Evolutionary conservation across 176 grass and related monocot genomes (phyloP).

Genomic region (Pontederia paniculata): DNA sequence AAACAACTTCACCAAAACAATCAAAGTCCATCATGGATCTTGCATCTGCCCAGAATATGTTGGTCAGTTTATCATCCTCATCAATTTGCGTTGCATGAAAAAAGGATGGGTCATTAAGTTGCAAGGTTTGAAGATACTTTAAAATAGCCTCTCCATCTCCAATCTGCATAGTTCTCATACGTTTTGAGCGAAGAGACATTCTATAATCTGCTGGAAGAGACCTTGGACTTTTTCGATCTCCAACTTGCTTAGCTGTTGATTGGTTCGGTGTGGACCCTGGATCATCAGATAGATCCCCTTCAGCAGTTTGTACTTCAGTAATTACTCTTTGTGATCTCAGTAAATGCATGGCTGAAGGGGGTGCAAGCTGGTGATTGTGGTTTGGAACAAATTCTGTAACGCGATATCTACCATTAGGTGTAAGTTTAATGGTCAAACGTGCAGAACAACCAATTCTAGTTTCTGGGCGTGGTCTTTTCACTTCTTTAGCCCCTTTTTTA

Average conservation of each 20-base stretch:
- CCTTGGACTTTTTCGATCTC: conserved; percentile 10
- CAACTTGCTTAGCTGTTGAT: conserved; percentile 5
- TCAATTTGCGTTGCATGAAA: conserved; percentile 23
- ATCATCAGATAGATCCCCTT: conserved; percentile 29
- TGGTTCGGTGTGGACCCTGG: conserved; percentile 17
- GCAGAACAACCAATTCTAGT: conserved; percentile 41
- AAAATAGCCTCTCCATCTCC: conserved; percentile 42
- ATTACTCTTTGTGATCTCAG: conserved; percentile 38
- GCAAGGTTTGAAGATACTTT: conserved; percentile 35
- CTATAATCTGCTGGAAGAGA: conserved; percentile 31
- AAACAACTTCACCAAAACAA: conserved; percentile 25
- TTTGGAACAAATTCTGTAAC: conserved; percentile 36
- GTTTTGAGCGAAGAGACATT: conserved; percentile 30
- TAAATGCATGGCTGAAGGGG: conserved; percentile 36
- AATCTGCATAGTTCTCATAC: conserved; percentile 29
- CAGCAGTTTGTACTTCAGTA: conserved; percentile 20
- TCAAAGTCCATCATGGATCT: conserved; percentile 19
- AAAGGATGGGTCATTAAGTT: conserved; percentile 20
- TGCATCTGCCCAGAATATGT: conserved; percentile 25
- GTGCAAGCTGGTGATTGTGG: conserved; percentile 45
- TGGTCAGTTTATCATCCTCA: conserved; percentile 27
- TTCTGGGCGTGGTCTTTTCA: conserved; percentile 32
- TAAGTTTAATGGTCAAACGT: conserved; percentile 38
- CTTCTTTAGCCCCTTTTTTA: conserved; percentile 32
- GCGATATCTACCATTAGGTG: conserved; percentile 19